A percentile compares a stretch with the other conserved stretches of the same genome.
These are phyloP conservation scores for Coniochaeta sp. DNA, from an alignment of 2,329 filamentous ascomycete species.

Conservation along the genomic window DNA sequence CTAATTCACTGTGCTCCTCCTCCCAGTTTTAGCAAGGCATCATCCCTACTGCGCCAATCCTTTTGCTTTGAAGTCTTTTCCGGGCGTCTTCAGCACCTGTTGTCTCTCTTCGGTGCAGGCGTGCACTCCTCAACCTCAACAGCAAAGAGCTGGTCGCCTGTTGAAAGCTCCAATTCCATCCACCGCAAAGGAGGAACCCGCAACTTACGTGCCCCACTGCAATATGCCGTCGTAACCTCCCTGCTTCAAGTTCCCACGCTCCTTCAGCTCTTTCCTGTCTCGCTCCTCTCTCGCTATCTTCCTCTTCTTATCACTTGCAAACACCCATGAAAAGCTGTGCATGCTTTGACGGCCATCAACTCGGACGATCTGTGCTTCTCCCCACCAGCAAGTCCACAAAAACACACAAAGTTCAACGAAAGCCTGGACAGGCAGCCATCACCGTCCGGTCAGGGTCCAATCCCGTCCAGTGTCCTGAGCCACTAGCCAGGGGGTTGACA, in stretches of 20 bases:
- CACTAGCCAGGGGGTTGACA: background rate
- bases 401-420: background rate
- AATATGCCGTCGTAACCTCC: background rate
- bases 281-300: background rate
- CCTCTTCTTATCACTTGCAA: background rate
- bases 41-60: no score
- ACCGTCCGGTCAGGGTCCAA: background rate
- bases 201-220: background rate
- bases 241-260: background rate
- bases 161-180: background rate
- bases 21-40: no score
- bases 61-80: no score
- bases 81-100: background rate
- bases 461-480: background rate
- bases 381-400: background rate
- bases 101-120: background rate
- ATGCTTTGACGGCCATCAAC: background rate
- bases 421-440: slow-evolving; percentile 1
- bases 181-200: background rate
- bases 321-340: background rate
- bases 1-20: background rate
- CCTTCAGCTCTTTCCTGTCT: background rate
- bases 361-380: background rate
- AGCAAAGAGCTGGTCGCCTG: background rate
- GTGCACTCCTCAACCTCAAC: background rate